phyloP scores from a whole-genome alignment of 495 filamentous ascomycete species.

The Paragyromitra xinjiangensis region DNA sequence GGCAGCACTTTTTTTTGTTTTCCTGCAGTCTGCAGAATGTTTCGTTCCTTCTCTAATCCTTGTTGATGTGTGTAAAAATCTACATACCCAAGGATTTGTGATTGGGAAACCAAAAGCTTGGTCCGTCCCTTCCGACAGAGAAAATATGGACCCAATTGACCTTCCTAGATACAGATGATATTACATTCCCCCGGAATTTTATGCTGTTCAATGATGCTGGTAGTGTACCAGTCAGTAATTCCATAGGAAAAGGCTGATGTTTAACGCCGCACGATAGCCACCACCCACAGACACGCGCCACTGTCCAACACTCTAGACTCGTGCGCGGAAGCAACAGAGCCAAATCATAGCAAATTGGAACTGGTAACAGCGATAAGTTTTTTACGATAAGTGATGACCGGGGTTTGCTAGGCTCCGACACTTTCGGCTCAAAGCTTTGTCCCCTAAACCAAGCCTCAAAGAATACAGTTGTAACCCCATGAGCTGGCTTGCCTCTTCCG shows the following conservation, averaged over 20 bases:
- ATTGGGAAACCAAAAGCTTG: constrained; percentile 17
- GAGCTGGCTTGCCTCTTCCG: constrained; percentile 41
- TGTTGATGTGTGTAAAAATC: neutral
- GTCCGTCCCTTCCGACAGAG: constrained; percentile 18
- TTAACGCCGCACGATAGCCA: constrained; percentile 1
- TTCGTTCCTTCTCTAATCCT: constrained; percentile 38
- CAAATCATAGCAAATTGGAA: constrained; percentile 20
- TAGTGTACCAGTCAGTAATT: neutral
- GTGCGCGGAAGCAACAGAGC: too few species aligned
- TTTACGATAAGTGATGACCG: constrained; percentile 3
- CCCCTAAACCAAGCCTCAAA: constrained; percentile 27
- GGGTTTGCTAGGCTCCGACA: neutral
- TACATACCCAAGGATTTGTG: neutral
- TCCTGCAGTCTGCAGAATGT: constrained; percentile 15
- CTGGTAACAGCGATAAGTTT: constrained; percentile 24
- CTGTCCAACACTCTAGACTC: neutral
- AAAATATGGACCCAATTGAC: constrained; percentile 20
- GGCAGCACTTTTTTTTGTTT: constrained; percentile 3
- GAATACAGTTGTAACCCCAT: constrained; percentile 35
- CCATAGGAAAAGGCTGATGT: neutral
- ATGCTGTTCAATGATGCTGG: neutral
- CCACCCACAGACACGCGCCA: constrained; percentile 8
- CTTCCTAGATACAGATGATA: constrained; percentile 38
- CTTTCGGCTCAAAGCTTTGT: constrained; percentile 32
- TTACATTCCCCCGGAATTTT: neutral